Evolutionary conservation across 2,329 filamentous ascomycete species (phyloP).

Genomic region (Dissoconium aciculare): DNA sequence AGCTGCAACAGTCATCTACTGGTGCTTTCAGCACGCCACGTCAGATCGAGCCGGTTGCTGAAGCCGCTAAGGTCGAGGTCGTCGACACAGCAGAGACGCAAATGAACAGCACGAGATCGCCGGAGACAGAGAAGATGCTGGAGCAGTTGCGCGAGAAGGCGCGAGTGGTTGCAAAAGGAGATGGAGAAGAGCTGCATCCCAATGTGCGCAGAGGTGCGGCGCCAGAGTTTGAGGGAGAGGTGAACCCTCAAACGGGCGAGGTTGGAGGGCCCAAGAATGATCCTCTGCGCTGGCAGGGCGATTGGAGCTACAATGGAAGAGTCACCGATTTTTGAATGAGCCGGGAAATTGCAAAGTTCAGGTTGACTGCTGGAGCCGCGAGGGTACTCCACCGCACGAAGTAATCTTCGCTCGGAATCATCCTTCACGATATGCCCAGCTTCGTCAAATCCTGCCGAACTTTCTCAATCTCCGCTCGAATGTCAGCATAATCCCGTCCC

Average conservation of each 20-base stretch:
- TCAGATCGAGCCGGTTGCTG: constrained; percentile 19
- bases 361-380: too few species aligned
- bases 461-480: constrained; percentile 14
- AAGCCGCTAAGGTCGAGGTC: constrained; percentile 3
- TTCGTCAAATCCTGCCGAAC: constrained; percentile 23
- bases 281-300: constrained; percentile 67
- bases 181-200: constrained; percentile 52
- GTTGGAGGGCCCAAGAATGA: constrained; percentile 96
- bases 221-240: constrained; percentile 85
- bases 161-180: constrained; percentile 38
- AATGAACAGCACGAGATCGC: constrained; percentile 6
- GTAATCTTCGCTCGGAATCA: background rate
- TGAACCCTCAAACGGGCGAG: constrained; percentile 87
- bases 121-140: constrained; percentile 15
- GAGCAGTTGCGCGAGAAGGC: constrained; percentile 23
- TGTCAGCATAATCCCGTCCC: constrained; percentile 25
- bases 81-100: constrained; percentile 3
- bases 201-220: constrained; percentile 61
- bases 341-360: too few species aligned
- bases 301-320: constrained; percentile 90
- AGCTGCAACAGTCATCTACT: constrained; percentile 62
- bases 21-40: constrained; percentile 58
- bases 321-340: constrained; percentile 73
- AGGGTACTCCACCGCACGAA: too few species aligned
- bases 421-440: constrained; percentile 13